Evolutionary conservation across 176 grass and related monocot genomes (phyloP).

Genomic region (Hyparrhenia diplandra): DNA sequence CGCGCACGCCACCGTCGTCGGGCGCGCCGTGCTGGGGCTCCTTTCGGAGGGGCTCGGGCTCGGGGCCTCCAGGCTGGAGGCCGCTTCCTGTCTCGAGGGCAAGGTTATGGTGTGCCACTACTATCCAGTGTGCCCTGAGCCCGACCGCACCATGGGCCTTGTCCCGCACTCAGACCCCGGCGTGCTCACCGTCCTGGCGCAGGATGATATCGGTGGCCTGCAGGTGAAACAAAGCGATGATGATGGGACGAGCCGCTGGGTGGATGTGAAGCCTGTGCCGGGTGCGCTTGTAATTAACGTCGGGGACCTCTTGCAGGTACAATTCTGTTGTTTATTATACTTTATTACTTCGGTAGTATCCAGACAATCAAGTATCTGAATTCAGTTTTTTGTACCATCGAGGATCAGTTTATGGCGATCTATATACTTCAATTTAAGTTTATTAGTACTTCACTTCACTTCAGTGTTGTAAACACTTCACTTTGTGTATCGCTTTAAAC

Average conservation of each 20-base stretch:
- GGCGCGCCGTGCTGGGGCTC: conserved; percentile 37
- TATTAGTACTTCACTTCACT: not conserved
- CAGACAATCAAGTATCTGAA: not conserved
- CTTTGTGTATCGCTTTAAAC: not conserved
- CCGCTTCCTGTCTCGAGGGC: conserved; percentile 45
- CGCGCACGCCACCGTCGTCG: conserved; percentile 36
- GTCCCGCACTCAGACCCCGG: conserved; percentile 76
- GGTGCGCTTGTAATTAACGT: conserved; percentile 84
- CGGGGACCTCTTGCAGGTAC: conserved; percentile 84
- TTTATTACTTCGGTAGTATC: not conserved
- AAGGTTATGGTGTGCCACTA: conserved; percentile 79
- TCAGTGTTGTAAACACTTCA: not conserved
- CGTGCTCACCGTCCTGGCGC: conserved; percentile 62
- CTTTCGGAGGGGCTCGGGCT: conserved; percentile 63
- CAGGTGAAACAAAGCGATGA: conserved; percentile 63
- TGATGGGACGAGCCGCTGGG: conserved; percentile 50
- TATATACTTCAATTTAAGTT: not conserved
- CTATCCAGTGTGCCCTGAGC: conserved; percentile 86
- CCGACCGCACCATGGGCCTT: conserved; percentile 63
- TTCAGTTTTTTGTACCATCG: not conserved
- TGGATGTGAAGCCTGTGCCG: conserved; percentile 56
- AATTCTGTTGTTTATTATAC: not conserved
- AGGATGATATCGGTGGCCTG: conserved; percentile 65
- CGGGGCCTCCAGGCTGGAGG: conserved; percentile 11
- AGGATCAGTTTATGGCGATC: not conserved